A percentile compares a stretch with the other conserved stretches of the same genome.
Conservation (phyloP, 129 eudicot species). For the Solidago caesia region DNA sequence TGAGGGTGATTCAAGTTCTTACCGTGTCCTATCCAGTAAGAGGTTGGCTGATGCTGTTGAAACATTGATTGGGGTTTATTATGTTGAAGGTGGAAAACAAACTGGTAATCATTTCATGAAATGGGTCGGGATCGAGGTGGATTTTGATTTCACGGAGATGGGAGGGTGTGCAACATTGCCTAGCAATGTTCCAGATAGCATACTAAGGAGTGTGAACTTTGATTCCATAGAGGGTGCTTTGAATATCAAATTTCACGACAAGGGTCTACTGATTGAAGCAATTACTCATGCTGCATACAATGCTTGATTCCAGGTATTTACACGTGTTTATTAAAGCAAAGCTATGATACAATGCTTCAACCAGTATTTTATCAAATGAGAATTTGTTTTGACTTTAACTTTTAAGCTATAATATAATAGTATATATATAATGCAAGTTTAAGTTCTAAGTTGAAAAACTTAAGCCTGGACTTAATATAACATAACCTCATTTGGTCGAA, state of each 20-base stretch:
- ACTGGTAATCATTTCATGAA: conserved; percentile 96
- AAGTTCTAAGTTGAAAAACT: too few relatives aligned
- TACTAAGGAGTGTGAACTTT: conserved; percentile 73
- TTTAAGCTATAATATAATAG: too few relatives aligned
- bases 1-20: conserved; percentile 88
- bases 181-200: conserved; percentile 60
- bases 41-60: conserved; percentile 97
- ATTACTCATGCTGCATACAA: conserved; percentile 72
- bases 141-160: conserved; percentile 59
- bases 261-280: conserved; percentile 76
- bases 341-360: too few relatives aligned
- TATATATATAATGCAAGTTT: too few relatives aligned
- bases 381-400: too few relatives aligned
- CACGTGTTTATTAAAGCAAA: too few relatives aligned
- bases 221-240: conserved; percentile 67
- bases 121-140: conserved; percentile 92
- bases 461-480: too few relatives aligned
- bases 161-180: conserved; percentile 41
- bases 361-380: too few relatives aligned
- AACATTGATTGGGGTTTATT: conserved; percentile 91
- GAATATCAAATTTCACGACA: conserved; percentile 59
- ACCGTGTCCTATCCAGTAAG: conserved; percentile 92
- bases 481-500: too few relatives aligned
- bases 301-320: too few relatives aligned
- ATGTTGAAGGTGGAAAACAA: conserved; percentile 88